Base-by-base conservation (phyloP, 441 rosid species). In the Bruguiera hainesii region DNA sequence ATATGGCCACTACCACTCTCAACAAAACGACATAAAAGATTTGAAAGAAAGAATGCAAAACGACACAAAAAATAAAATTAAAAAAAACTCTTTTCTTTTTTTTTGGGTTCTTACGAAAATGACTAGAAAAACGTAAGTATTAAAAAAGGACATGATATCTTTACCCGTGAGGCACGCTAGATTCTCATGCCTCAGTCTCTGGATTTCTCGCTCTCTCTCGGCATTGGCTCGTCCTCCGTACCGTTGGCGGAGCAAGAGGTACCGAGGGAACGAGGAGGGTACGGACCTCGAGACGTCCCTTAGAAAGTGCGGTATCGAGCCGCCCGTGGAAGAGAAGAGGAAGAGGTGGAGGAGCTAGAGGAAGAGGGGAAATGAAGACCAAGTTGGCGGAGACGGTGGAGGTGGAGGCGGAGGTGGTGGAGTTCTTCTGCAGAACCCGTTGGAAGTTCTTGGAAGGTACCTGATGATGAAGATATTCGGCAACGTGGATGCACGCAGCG, bases 401-500 rank as follows among this genome's bases (percentile, higher is more conserved):
- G 25, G 56, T 52, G 60, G 49, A 58, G 33, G 55, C 8, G 35
- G 10, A 13, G 16, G 13, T 0, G 28, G 11, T 37, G 52, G 46
- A 37, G 46, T 48, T 18, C 29, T 11, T 33, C 21, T 9, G n/a
- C 58, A 39, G 70, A 84, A 86, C 57, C 91, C 89, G 21, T 42
- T 84, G 49, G 80, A 81, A 74, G 80, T 81, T n/a, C 76, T 86
- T 8, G 91, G 91, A 0, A 63, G 66, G 71, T 89, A 82, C 73
- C n/a, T 84, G n/a, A 84, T 82, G 85, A 33, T 81, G 80, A 78
- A 71, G 81, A 80, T 82, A 31, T 66, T 86, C 20, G 58, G 70
- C 50, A 76, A 80, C 69, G 79, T 84, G 21, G 91, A 86, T 73
- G 85, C 91, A 74, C 84, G 79, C 84, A 82, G 85, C 82, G 78